phyloP scores from a whole-genome alignment of 345 rosid genomes.

The Populus alba region DNA sequence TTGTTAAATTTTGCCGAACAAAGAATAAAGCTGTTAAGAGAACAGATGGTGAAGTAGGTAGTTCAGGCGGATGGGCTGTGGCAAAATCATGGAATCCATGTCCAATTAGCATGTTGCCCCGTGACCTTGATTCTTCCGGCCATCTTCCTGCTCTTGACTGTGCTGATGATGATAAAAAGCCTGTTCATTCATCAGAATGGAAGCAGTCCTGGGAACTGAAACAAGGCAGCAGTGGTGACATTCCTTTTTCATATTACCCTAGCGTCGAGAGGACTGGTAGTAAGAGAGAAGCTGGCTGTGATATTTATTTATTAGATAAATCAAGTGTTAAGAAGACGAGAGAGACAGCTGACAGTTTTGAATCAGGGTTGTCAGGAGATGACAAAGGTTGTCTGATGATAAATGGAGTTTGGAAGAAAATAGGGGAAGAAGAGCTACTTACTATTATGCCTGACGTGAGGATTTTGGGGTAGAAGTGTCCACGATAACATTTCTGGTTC shows the following conservation, averaged over 20 bases:
- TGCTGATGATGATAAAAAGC: constrained; percentile 3
- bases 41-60: constrained; percentile 23
- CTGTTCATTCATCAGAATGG: constrained; percentile 20
- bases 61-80: constrained; percentile 48
- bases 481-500: not conserved
- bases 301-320: constrained; percentile 16
- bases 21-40: constrained; percentile 29
- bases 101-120: constrained; percentile 80
- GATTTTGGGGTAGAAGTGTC: constrained; percentile 32
- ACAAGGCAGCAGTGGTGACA: constrained; percentile 12
- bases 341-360: constrained; percentile 21
- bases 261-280: not conserved
- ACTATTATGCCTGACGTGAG: constrained; percentile 41
- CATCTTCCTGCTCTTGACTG: constrained; percentile 57
- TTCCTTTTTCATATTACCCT: not conserved
- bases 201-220: constrained; percentile 24
- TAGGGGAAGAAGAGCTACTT: constrained; percentile 40
- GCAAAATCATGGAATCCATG: constrained; percentile 77
- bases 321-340: constrained; percentile 19
- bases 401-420: constrained; percentile 54
- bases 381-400: constrained; percentile 43
- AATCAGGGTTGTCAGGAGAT: constrained; percentile 16
- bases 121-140: constrained; percentile 56
- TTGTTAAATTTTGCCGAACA: constrained; percentile 30
- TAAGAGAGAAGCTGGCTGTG: constrained; percentile 27